A percentile compares a stretch with the other conserved stretches of the same genome.
phyloP scores from a whole-genome alignment of 495 filamentous ascomycete species.

The Tirmania nivea region DNA sequence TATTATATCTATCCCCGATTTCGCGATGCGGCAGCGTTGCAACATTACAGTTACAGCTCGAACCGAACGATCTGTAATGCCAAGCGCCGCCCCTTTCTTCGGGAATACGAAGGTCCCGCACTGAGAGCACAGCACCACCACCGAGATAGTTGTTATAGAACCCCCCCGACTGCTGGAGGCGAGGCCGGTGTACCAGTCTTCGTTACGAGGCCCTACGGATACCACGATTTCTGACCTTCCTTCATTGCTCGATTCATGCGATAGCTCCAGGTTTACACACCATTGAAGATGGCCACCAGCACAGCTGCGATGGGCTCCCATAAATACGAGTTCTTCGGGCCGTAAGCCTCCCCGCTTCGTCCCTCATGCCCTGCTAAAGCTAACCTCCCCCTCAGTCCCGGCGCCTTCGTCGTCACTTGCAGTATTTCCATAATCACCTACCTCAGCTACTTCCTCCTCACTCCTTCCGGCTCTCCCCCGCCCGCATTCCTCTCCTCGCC shows the following conservation, averaged over 20 bases:
- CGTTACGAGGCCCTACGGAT: too few relatives aligned
- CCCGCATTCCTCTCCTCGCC: conserved; percentile 63
- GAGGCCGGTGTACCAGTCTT: too few relatives aligned
- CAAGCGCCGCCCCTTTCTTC: neutral
- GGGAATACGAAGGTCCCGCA: conserved; percentile 4
- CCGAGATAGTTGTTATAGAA: too few relatives aligned
- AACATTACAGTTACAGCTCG: too few relatives aligned
- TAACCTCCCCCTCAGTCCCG: conserved; percentile 34
- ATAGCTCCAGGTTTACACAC: too few relatives aligned
- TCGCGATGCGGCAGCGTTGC: too few relatives aligned
- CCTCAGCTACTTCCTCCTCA: conserved; percentile 62
- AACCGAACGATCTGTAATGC: too few relatives aligned
- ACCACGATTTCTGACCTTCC: too few relatives aligned
- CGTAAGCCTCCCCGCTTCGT: conserved; percentile 37
- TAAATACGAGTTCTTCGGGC: conserved; percentile 62
- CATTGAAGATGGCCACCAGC: too few relatives aligned
- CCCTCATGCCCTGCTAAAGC: conserved; percentile 1
- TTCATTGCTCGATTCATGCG: too few relatives aligned
- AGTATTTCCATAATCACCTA: conserved; percentile 59
- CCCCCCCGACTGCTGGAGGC: too few relatives aligned
- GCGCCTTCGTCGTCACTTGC: conserved; percentile 50
- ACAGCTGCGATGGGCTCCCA: neutral
- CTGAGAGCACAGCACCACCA: too few relatives aligned
- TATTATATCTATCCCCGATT: neutral
- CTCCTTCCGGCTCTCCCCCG: conserved; percentile 80